Base-by-base conservation (phyloP, 1,284 basidiomycete species). In the Ustilago xerochloae region DNA sequence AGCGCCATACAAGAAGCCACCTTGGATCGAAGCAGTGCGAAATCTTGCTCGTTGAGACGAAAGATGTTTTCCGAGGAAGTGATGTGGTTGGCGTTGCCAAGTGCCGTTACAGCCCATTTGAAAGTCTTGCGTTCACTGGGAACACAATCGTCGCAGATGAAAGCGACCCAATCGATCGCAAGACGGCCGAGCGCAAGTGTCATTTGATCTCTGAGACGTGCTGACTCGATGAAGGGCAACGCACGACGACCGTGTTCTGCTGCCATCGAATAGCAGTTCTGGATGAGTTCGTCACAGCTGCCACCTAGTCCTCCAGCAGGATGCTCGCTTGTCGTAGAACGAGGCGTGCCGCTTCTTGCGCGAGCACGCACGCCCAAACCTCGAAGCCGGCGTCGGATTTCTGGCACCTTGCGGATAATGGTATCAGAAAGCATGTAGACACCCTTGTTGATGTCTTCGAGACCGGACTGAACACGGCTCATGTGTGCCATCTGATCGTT, bases 71-170 rank as follows among this genome's bases (percentile, higher is more conserved):
- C 93, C 16, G 65, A 59, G 70, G 91, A 89, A 5, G 96, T 99
- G 72, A 95, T 91, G 79, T 91, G 89, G 78, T 94, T 90, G 3
- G 94, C 92, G 82, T 97, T 98, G 82, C 97, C 94, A 18, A 99
- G 89, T 4, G 97, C 95, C 55, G 92, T 93, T 56, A 99, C 94
- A 1, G 97, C 96, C 94, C 96, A 99, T 83, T 93, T 91, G 89
- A 99, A 99, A 0, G 95, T 99, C 85, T 92, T 93, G 66, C 94
- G 90, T 84, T 99, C 96, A 45, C 93, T 92, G 2, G 94, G 93
- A 79, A 97, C 93, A 86, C 97, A 99, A 80, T 96, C 93, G 83
- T 98, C 95, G 85, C 94, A 97, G 71, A 99, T 97, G 87, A 99
- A 99, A 26, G 93, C 91, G 26, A 99, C 93, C 97, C 97, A 99